Evolutionary conservation across 352 stramenopile genomes (phyloP).

Genomic region (Globisporangium carolinianum): DNA sequence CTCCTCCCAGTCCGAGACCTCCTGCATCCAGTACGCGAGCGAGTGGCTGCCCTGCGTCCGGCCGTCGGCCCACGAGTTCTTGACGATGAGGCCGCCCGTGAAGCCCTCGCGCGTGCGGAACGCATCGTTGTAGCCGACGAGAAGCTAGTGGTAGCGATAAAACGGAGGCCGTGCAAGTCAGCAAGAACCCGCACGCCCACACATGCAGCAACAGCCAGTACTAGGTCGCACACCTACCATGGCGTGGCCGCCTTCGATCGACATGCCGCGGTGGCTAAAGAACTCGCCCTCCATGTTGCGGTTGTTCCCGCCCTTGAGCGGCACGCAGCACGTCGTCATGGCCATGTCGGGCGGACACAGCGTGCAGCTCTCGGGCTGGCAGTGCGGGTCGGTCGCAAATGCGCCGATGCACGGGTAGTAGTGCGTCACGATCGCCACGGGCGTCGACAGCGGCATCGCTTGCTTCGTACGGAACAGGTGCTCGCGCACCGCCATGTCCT

Average conservation of each 20-base stretch:
- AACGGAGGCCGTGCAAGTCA: neutral
- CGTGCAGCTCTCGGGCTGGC: constrained; percentile 52
- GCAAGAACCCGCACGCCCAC: neutral
- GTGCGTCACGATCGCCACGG: constrained; percentile 67
- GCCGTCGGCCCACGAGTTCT: constrained; percentile 69
- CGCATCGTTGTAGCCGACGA: constrained; percentile 74
- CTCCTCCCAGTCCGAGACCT: constrained; percentile 78
- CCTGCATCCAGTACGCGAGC: constrained; percentile 76
- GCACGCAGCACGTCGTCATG: constrained; percentile 75
- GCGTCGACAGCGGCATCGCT: constrained; percentile 70
- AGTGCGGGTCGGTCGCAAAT: constrained; percentile 54
- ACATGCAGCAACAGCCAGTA: neutral
- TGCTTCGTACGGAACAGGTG: constrained; percentile 68
- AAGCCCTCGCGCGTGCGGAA: constrained; percentile 71
- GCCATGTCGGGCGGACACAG: constrained; percentile 68
- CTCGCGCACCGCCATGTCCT: constrained; percentile 72
- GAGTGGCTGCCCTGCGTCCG: constrained; percentile 64
- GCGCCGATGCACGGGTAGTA: constrained; percentile 74
- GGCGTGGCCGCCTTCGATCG: constrained; percentile 68
- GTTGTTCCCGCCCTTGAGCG: constrained; percentile 56
- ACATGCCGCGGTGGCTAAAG: constrained; percentile 74
- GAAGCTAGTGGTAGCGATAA: constrained; percentile 26
- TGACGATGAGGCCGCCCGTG: constrained; percentile 67
- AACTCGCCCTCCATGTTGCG: constrained; percentile 84
- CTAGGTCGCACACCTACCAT: constrained; percentile 35